Evolutionary conservation across 1,139 yeast genomes (phyloP).

Genomic region (Spathaspora sp.): DNA sequence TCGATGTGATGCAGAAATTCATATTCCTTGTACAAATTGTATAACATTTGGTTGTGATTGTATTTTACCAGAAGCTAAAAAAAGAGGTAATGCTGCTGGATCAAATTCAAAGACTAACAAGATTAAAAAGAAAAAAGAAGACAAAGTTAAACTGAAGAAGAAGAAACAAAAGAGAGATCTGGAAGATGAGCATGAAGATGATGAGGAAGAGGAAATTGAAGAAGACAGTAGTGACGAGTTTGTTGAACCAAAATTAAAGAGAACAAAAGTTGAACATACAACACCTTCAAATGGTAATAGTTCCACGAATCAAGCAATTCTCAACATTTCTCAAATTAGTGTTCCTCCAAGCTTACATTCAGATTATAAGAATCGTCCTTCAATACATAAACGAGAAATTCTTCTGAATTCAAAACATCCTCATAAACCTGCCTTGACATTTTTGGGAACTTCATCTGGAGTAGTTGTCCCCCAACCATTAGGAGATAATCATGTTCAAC

Average conservation of each 20-base stretch:
- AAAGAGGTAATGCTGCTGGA: slow-evolving; percentile 35
- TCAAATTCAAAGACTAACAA: slow-evolving; percentile 17
- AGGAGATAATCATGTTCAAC: slow-evolving; percentile 46
- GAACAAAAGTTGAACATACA: neutral
- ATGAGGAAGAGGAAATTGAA: neutral
- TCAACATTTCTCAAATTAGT: slow-evolving; percentile 43
- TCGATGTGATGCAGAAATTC: slow-evolving; percentile 66
- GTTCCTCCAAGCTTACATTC: slow-evolving; percentile 49
- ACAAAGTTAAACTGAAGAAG: neutral
- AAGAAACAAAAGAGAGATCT: slow-evolving; percentile 1
- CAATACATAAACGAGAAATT: slow-evolving; percentile 38
- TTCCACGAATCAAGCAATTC: slow-evolving; percentile 34
- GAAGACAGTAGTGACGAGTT: neutral
- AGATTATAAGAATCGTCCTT: slow-evolving; percentile 39
- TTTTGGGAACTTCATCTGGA: slow-evolving; percentile 42
- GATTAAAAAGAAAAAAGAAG: slow-evolving; percentile 17
- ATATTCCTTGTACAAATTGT: slow-evolving; percentile 77
- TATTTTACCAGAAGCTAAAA: slow-evolving; percentile 58
- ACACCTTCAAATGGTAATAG: neutral
- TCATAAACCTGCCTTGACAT: slow-evolving; percentile 35
- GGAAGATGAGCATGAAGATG: neutral
- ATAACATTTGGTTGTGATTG: slow-evolving; percentile 77
- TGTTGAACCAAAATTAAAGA: neutral
- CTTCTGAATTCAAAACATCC: slow-evolving; percentile 19
- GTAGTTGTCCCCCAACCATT: slow-evolving; percentile 42